Base-by-base conservation (phyloP, 768 basidiomycete genomes). In the Trametes elegans region DNA sequence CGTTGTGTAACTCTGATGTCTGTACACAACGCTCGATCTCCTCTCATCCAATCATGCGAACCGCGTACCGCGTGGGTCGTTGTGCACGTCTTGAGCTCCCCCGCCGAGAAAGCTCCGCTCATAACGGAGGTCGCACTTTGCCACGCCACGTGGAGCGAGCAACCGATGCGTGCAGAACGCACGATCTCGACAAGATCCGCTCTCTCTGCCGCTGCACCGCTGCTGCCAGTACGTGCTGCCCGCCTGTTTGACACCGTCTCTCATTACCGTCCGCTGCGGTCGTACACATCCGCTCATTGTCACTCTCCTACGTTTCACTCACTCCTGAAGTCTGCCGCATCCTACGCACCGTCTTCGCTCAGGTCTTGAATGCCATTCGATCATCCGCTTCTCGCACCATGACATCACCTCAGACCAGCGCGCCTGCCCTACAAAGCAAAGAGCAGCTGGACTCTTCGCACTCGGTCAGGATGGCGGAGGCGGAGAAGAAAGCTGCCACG, bases 321-420 rank as follows among this genome's bases (percentile, higher is more conserved):
- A 52, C 18, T 18, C 13, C 18, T 7, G 18, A 45, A 19, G 21
- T 24, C 29, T 24, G 39, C 6, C 38, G 16, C 13, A 24, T 14
- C 19, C 38, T 19, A 39, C 29, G 29, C 34, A 14, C 26, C 24
- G 26, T 36, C 34, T 11, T 29, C n/a, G 14, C 11, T 19, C 13
- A 26, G 2, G 28, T 23, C 46, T 42, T 53, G 42, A 18, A 53
- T 53, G 50, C 39, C 29, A 45, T 53, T 46, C 32, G 50, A 19
- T 34, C 42, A 24, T 29, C 41, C 55, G 42, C 51, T 45, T 56
- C 52, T 35, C 57, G 43, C 50, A 46, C 34, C 57, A 61, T 64
- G 62, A 59, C 62, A 59, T 61, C 62, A 59, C 62, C 51, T 32
- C 52, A 53, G 32, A 35, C 29, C 50, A 35, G 43, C 53, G 44